Evolutionary conservation across 306 rosid genomes (phyloP).

Genomic region (Corylus heterophylla): DNA sequence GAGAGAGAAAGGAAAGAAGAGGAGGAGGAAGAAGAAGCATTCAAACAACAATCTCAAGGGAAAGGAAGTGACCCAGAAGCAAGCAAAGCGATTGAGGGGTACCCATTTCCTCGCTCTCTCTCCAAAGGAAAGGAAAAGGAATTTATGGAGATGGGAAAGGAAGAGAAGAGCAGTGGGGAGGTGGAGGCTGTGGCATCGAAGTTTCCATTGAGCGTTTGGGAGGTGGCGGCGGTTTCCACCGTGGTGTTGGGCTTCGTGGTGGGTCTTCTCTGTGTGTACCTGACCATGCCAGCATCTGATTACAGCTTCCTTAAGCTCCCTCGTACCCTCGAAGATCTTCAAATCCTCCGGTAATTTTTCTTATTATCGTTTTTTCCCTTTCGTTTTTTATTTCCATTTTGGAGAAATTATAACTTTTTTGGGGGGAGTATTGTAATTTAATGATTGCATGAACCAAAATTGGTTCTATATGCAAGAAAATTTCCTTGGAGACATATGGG

Average conservation of each 20-base stretch:
- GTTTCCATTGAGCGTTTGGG: conserved; percentile 37
- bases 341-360: conserved; percentile 59
- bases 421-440: background rate
- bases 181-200: background rate
- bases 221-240: conserved; percentile 59
- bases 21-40: background rate
- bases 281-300: conserved; percentile 91
- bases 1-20: background rate
- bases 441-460: background rate
- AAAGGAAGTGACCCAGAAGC: background rate
- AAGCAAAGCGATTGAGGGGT: background rate
- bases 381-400: background rate
- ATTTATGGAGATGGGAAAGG: background rate
- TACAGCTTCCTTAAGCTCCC: conserved; percentile 98
- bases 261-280: conserved; percentile 67
- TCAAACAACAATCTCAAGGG: background rate
- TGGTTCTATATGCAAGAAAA: background rate
- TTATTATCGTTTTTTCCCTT: background rate
- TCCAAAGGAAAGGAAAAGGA: conserved; percentile 5
- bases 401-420: background rate
- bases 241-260: conserved; percentile 55
- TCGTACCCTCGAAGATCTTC: conserved; percentile 80
- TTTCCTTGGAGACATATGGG: background rate
- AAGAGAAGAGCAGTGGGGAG: conserved; percentile 11
- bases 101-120: background rate